Evolutionary conservation across 2,329 filamentous ascomycete species (phyloP), one percentile per base, ranked within the genome.

Genomic region (Colletotrichum gloeosporioides): DNA sequence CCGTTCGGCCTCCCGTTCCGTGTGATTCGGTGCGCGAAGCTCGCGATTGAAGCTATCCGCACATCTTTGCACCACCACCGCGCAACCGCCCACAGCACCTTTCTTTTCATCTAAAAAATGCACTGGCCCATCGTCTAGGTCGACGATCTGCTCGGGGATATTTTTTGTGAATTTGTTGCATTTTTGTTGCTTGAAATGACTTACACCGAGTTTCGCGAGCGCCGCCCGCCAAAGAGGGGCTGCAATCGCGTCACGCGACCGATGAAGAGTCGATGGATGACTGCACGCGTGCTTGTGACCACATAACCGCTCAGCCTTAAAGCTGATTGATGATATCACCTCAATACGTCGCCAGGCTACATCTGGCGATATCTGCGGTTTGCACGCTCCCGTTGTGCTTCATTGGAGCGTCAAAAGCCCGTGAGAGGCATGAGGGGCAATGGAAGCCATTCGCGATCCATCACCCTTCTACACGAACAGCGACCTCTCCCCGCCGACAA

Each of bases 1-100:
- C 44, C 69, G 57, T 18, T 16, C 36, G 36, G 31, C 10, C 36
- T 12, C 4, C 59, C 25, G 15, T 34, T 44, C 68, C 39, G 76
- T 57, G 64, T 57, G 59, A 61, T 66, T 65, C 59, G 62, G 39
- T 53, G 64, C 64, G 67, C 65, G 31, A 61, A 39, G 34, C 9
- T 31, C 44, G 32, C 32, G 69, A 77, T 73, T 77, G 76, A 77
- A 77, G 76, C 76, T 77, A 77, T 77, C 76, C 76, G 69, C 76
- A 74, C 73, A 73, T 74, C 22, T 66, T 22, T 73, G 73, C 76
- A 77, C 73, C 73, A 69, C 76, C 70, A 55, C 64, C 65, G 65
- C 64, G 6, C 64, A 73, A 69, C 71, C 34, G 65, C 25, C 63
- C 34, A 29, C 70, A 64, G 22, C 59, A 53, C 39, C 64, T 18